Base-by-base conservation (phyloP, 176 grass and related monocot species). In the Saccharum officinarum region DNA sequence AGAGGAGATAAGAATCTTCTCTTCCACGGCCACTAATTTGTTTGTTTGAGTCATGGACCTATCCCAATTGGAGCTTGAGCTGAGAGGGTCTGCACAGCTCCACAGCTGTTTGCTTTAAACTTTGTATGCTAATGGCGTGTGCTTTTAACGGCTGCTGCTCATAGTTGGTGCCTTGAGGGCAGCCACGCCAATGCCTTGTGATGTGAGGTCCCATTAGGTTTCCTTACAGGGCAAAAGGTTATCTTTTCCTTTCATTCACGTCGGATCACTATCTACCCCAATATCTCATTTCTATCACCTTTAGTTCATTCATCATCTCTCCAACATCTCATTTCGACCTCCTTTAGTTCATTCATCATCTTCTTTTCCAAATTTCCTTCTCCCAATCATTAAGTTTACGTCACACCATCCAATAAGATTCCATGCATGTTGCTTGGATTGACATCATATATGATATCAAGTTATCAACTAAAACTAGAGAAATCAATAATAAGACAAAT, bases 201-300 rank as follows among this genome's bases (percentile, higher is more conserved):
- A 36, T 36, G 22, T 80, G 22, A 30, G 61, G 31, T 44, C 25
- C 60, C 46, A 22, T 79, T 73, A 16, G 75, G 75, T 74, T 84
- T 88, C 57, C 76, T 73, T 62, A 47, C 40, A 67, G 2, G 49
- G 71, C 16, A 77, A 45, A 45, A 38, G 0, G 22, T 14, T 77
- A 34, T 37, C 28, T 61, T 82, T 60, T 83, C 50, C 73, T 73
- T 79, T 59, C 5, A 11, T 78, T 57, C 44, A 18, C 52, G 61
- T 81, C 49, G 39, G 62, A 50, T 77, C 71, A 77, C 78, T 82
- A 82, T 77, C 66, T 78, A 64, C 36, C 42, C 79, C 40, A 85
- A 71, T 41, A 47, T 82, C 25, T 26, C 71, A 62, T 71, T 18
- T 76, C 10, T 11, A 63, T 63, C 50, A 71, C 12, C 33, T 45